Evolutionary conservation across 768 basidiomycete species (phyloP).

Genomic region (Rhizopogon vesiculosus): DNA sequence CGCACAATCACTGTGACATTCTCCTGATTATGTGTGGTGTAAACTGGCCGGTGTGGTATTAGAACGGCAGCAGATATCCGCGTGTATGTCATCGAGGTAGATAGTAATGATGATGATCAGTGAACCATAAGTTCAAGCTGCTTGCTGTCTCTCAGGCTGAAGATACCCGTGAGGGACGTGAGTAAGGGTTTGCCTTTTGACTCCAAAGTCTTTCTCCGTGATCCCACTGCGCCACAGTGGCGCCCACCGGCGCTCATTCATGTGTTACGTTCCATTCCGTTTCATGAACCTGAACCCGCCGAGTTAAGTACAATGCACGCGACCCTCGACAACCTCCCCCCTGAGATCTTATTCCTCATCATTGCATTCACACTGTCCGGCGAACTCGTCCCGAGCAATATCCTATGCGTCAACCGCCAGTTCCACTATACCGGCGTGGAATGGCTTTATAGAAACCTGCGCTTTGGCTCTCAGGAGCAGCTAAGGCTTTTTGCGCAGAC

Average conservation of each 20-base stretch:
- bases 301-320: neutral
- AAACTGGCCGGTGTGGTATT: too few species aligned
- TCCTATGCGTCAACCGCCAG: slow-evolving; percentile 17
- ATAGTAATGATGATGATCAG: too few species aligned
- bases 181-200: too few species aligned
- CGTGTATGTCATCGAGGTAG: too few species aligned
- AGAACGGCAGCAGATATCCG: too few species aligned
- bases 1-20: too few species aligned
- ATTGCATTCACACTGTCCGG: slow-evolving; percentile 10
- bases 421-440: slow-evolving; percentile 16
- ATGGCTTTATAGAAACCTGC: slow-evolving; percentile 21
- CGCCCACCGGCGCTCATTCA: neutral
- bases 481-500: slow-evolving; percentile 12
- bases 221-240: too few species aligned
- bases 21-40: too few species aligned
- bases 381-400: slow-evolving; percentile 10
- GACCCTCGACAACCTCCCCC: slow-evolving; percentile 14
- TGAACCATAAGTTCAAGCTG: too few species aligned
- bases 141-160: too few species aligned
- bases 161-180: too few species aligned
- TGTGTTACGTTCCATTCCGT: neutral
- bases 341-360: slow-evolving; percentile 17
- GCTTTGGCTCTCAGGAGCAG: slow-evolving; percentile 20
- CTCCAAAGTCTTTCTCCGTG: too few species aligned
- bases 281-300: neutral